Evolutionary conservation across 2,329 filamentous ascomycete genomes (phyloP).

Genomic region (Colletotrichum theobromicola): DNA sequence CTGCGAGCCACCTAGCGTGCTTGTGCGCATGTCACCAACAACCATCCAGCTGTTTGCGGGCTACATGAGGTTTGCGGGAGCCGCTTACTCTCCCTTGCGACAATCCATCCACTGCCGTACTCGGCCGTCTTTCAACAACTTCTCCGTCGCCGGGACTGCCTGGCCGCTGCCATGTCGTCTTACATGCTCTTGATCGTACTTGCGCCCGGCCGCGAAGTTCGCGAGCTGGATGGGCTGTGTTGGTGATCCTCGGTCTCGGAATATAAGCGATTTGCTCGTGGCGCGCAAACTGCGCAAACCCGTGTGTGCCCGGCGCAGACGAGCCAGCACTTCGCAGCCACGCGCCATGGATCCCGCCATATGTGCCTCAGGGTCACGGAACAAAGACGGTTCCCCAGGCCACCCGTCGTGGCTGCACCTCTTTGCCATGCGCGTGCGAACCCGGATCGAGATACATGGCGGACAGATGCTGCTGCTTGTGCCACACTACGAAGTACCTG

Average conservation of each 20-base stretch:
- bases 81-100: not conserved
- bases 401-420: slow-evolving; percentile 2
- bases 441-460: slow-evolving; percentile 4
- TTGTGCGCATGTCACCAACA: not conserved
- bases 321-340: slow-evolving; percentile 1
- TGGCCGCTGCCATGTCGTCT: not conserved
- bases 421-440: slow-evolving; percentile 8
- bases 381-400: slow-evolving; percentile 12
- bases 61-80: not conserved
- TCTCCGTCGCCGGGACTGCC: not conserved
- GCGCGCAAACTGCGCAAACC: not conserved
- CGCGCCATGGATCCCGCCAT: not conserved
- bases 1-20: not conserved
- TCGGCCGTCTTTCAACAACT: not conserved
- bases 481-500: not conserved
- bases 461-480: slow-evolving; percentile 1
- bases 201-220: not conserved
- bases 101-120: not conserved
- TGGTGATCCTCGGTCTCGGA: not conserved
- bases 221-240: not conserved
- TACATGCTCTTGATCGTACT: not conserved
- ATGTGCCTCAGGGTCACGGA: slow-evolving; percentile 1
- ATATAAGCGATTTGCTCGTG: not conserved
- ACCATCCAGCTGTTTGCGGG: not conserved
- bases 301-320: not conserved